Conservation (phyloP, 106 monocot genomes). For the Cymbidium sinense region DNA sequence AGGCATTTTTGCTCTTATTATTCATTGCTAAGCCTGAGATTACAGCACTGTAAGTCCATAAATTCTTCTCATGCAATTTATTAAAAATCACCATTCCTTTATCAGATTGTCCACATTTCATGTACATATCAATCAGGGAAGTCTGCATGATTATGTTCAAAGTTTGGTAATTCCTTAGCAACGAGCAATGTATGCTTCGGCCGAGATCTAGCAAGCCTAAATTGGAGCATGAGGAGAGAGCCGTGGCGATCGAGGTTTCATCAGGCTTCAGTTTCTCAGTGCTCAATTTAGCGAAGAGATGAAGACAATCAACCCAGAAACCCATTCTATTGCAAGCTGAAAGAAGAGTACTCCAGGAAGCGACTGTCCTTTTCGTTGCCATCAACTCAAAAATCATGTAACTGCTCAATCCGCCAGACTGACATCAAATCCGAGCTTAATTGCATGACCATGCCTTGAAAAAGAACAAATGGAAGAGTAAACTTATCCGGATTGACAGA, state of each 20-base stretch:
- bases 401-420: conserved; percentile 36
- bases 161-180: conserved; percentile 32
- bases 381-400: conserved; percentile 41
- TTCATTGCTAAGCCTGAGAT: conserved; percentile 72
- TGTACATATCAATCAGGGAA: conserved; percentile 69
- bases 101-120: conserved; percentile 47
- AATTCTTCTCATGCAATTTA: conserved; percentile 39
- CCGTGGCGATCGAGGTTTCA: conserved; percentile 53
- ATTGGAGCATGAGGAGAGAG: conserved; percentile 46
- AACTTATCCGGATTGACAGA: conserved; percentile 42
- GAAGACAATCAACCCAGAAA: conserved; percentile 40
- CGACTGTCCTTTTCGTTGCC: conserved; percentile 28
- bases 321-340: conserved; percentile 34
- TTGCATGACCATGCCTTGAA: conserved; percentile 66
- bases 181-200: conserved; percentile 40
- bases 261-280: conserved; percentile 28
- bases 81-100: conserved; percentile 45
- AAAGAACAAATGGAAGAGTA: conserved; percentile 67
- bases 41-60: conserved; percentile 53
- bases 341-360: conserved; percentile 67
- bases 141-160: conserved; percentile 40
- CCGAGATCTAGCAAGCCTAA: conserved; percentile 42
- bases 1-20: conserved; percentile 40
- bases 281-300: conserved; percentile 33
- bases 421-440: conserved; percentile 40